phyloP scores from a whole-genome alignment of 2,329 filamentous ascomycete genomes.

The Byssochlamys sp. region DNA sequence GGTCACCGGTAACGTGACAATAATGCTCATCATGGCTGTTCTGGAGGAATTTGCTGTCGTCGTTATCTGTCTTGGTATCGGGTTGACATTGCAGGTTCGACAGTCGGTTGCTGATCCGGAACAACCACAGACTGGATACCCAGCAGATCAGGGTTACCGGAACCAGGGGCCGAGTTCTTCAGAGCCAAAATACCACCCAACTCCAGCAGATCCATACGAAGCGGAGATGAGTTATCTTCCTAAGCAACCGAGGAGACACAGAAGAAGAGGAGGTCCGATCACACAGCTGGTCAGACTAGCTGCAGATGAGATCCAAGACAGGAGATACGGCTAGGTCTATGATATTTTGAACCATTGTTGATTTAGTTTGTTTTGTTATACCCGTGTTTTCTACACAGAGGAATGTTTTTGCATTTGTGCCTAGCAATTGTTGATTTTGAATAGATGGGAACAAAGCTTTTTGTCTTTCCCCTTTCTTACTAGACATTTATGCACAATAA shows the following conservation, averaged over 20 bases:
- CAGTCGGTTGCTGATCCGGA: not conserved
- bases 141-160: not conserved
- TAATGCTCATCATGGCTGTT: conserved; percentile 21
- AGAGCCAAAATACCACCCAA: not conserved
- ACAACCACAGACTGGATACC: not conserved
- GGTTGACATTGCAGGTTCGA: conserved; percentile 11
- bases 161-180: not conserved
- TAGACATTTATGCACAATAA: too few species aligned
- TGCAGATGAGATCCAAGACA: not conserved
- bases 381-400: too few species aligned
- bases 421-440: too few species aligned
- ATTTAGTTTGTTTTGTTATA: too few species aligned
- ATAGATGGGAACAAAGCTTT: too few species aligned
- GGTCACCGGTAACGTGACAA: conserved; percentile 13
- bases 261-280: not conserved
- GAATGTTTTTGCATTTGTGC: too few species aligned
- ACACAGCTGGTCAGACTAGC: not conserved
- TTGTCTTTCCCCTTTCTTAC: too few species aligned
- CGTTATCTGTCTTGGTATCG: conserved; percentile 15
- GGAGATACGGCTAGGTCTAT: not conserved
- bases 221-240: not conserved
- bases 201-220: not conserved
- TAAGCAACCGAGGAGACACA: not conserved
- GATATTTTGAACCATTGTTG: not conserved
- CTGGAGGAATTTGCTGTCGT: conserved; percentile 23